Base-by-base conservation (phyloP, 768 basidiomycete genomes). In the Pholiota molesta region DNA sequence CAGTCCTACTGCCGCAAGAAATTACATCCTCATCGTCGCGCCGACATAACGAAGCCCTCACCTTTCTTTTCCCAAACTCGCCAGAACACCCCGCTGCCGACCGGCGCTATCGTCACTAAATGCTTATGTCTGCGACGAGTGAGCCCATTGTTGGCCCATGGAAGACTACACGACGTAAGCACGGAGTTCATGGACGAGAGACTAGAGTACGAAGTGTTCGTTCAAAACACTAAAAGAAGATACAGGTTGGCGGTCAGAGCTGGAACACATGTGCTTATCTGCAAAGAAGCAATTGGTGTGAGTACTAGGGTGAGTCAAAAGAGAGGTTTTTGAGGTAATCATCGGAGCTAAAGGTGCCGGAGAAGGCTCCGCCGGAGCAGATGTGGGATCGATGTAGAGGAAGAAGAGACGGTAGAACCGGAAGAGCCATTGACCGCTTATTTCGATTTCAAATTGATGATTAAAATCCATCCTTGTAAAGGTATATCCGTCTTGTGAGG, bases 21-120 rank as follows among this genome's bases (percentile, higher is more conserved):
- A 83, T 21, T 73, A 73, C 39, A 77, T 74, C 61, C 82, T 70
- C 76, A 79, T 76, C 3, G 69, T 70, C 39, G 81, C 83, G 1
- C 83, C 83, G 11, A 74, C 52, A 59, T 83, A 84, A 83, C 83
- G 49, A 83, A 83, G 11, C 81, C 73, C 83, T 83, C 82, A 52
- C 80, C 81, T 63, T 82, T 82, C 82, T 81, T 83, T 44, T 73
- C 74, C 76, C 74, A 74, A n/a, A 80, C 71, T 26, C 71, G 69
- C 77, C 79, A 78, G 63, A 77, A 83, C 21, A 81, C 76, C 11
- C 74, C 75, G 7, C 54, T 51, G n/a, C 80, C 82, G 9, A 79
- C 70, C 14, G 81, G 80, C 10, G 73, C 71, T 78, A 83, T 80
- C 37, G 77, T 79, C 33, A 73, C 61, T 9, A 84, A 71, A 66